Base-by-base conservation (phyloP, 1,139 yeast genomes). In the Pneumocystis sp. region DNA sequence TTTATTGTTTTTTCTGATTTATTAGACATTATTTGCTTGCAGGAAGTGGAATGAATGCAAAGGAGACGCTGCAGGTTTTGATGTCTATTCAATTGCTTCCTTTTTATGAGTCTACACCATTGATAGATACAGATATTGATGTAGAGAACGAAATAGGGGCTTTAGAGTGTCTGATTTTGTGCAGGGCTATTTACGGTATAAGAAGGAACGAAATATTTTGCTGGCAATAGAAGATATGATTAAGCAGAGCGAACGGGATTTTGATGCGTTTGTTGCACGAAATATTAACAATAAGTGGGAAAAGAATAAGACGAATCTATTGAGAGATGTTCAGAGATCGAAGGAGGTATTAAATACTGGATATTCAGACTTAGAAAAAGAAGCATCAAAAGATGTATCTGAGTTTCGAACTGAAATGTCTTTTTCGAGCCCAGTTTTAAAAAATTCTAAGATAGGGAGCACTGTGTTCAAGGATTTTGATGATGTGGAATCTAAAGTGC, bases 11-110 rank as follows among this genome's bases (percentile, higher is more conserved):
- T 74, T 72, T 66, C 37, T 59, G 17, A 35, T 3, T 29, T 50
- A 5, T 21, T 63, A 71, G 73, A 0, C 97, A 90, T 72, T 91
- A 91, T 73, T 77, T 91, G 62, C 79, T 93, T 65, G 96, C 97
- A 1, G 88, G 95, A 0, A 87, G 95, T 72, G 97, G 96, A 0
- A 81, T 91, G 65, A 86, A 89, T 66, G 88, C 95, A 61, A 96
- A 89, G 71, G 95, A 89, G 66, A 85, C 93, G 63, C 91, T 87
- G 70, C 79, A 80, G 62, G 91, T 88, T 61, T 72, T 78, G 35
- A 74, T 74, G 56, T 69, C 75, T 39, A 72, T 76, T 62, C 71
- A 66, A 19, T 69, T 73, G 0, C 73, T 75, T 17, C 66, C 71
- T 10, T 62, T 68, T n/a, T 76, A 72, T 39, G 68, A 71, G 8